These are phyloP conservation scores for Crotalaria pallida DNA, from an alignment of 306 rosid species.

Conservation along the genomic window DNA sequence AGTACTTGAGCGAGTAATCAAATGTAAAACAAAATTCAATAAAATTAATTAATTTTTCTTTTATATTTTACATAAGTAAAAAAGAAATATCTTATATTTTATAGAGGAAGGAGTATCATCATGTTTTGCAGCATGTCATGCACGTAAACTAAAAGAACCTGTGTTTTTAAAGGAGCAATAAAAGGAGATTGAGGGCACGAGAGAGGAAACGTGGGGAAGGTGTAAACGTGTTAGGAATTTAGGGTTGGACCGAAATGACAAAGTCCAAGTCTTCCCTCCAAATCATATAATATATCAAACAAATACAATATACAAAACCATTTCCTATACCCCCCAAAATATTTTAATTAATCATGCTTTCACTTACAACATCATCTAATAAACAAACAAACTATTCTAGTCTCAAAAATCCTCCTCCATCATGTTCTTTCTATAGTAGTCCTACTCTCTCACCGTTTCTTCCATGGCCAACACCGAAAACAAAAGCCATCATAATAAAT, in stretches of 20 bases:
- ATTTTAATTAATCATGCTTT: slow-evolving; percentile 19
- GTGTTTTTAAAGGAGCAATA: not conserved
- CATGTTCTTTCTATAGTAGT: not conserved
- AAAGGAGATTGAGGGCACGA: not conserved
- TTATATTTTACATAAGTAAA: too few species aligned
- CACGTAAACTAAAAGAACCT: slow-evolving; percentile 15
- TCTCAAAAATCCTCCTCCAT: slow-evolving; percentile 1
- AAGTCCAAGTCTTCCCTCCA: slow-evolving; percentile 41
- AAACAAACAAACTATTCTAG: not conserved
- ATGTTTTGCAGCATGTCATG: not conserved
- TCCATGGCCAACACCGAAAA: slow-evolving; percentile 51
- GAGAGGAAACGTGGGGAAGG: slow-evolving; percentile 34
- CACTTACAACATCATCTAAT: slow-evolving; percentile 6
- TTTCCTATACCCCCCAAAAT: not conserved
- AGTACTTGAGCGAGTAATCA: too few species aligned
- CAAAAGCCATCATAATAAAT: not conserved
- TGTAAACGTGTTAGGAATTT: slow-evolving; percentile 28
- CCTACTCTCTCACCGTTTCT: slow-evolving; percentile 8
- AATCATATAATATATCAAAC: slow-evolving; percentile 15
- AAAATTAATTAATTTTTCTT: too few species aligned
- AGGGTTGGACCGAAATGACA: not conserved
- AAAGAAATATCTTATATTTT: too few species aligned
- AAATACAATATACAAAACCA: slow-evolving; percentile 7
- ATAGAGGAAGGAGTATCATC: too few species aligned
- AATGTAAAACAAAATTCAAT: too few species aligned